These are phyloP conservation scores for Aulographum hederae DNA, from an alignment of 2,329 filamentous ascomycete genomes.

Conservation along the genomic window DNA sequence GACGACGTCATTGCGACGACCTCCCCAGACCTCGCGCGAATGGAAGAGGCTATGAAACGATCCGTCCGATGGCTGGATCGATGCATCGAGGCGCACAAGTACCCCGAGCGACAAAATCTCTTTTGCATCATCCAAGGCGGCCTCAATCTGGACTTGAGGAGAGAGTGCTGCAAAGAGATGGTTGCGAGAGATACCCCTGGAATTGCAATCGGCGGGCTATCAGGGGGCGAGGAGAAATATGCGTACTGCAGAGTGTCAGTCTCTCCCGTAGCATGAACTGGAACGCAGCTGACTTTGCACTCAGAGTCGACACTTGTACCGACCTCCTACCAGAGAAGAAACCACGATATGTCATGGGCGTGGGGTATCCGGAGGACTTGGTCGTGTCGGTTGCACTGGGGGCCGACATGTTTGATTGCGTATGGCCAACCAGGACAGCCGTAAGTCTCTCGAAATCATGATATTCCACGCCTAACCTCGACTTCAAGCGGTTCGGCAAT, in stretches of 20 bases:
- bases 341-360: slow-evolving; percentile 98
- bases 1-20: slow-evolving; percentile 97
- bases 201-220: slow-evolving; percentile 88
- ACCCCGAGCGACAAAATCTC: slow-evolving; percentile 69
- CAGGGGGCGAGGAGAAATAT: slow-evolving; percentile 83
- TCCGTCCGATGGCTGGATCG: slow-evolving; percentile 92
- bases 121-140: slow-evolving; percentile 99
- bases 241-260: slow-evolving; percentile 86
- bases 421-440: slow-evolving; percentile 93
- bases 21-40: slow-evolving; percentile 70
- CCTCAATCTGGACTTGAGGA: slow-evolving; percentile 69
- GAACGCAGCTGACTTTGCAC: neutral
- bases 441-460: slow-evolving; percentile 20
- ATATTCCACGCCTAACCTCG: neutral
- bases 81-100: slow-evolving; percentile 77
- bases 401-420: slow-evolving; percentile 98
- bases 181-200: slow-evolving; percentile 78
- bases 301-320: slow-evolving; percentile 63
- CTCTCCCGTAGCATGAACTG: slow-evolving; percentile 12
- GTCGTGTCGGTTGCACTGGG: slow-evolving; percentile 85
- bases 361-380: slow-evolving; percentile 91
- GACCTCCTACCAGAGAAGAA: slow-evolving; percentile 70
- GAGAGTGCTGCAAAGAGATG: slow-evolving; percentile 75
- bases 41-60: slow-evolving; percentile 87
- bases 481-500: slow-evolving; percentile 61